phyloP scores from a whole-genome alignment of 1,284 basidiomycete species.

The Vanrija sp. region DNA sequence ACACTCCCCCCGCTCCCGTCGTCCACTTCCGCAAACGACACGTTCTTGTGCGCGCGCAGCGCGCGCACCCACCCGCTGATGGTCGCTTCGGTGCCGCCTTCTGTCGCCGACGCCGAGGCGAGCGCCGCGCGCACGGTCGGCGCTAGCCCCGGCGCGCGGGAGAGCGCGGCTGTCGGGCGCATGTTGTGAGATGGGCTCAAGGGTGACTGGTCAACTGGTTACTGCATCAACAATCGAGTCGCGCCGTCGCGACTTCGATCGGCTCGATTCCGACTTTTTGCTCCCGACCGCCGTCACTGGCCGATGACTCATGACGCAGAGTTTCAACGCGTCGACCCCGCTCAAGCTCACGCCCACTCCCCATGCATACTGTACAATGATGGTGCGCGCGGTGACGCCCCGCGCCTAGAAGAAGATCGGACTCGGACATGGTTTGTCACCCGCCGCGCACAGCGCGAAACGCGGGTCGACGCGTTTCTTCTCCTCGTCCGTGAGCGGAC shows the following conservation, averaged over 20 bases:
- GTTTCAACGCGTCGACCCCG: background rate
- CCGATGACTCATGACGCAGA: too few species aligned
- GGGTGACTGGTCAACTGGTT: too few species aligned
- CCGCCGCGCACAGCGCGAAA: slow-evolving; percentile 26
- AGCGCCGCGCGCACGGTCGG: background rate
- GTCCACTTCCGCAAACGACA: slow-evolving; percentile 74
- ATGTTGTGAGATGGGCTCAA: too few species aligned
- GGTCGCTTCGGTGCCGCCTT: background rate
- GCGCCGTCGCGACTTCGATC: too few species aligned
- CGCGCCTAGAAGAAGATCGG: slow-evolving; percentile 37
- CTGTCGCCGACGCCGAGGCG: background rate
- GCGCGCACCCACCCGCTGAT: slow-evolving; percentile 76
- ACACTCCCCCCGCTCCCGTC: slow-evolving; percentile 72
- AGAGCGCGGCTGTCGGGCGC: too few species aligned
- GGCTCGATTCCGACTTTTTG: too few species aligned
- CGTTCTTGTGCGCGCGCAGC: slow-evolving; percentile 75
- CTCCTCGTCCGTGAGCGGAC: slow-evolving; percentile 43
- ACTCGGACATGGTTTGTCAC: slow-evolving; percentile 33
- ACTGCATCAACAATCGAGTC: background rate
- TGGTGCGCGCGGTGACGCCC: too few species aligned
- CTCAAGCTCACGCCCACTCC: background rate
- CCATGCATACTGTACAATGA: too few species aligned
- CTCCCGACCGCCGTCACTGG: too few species aligned
- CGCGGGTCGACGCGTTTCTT: slow-evolving; percentile 39
- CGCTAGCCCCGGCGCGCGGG: too few species aligned